These are phyloP conservation scores for Pezizomycotina sp. DNA, from an alignment of 2,329 filamentous ascomycete genomes.

Conservation along the genomic window DNA sequence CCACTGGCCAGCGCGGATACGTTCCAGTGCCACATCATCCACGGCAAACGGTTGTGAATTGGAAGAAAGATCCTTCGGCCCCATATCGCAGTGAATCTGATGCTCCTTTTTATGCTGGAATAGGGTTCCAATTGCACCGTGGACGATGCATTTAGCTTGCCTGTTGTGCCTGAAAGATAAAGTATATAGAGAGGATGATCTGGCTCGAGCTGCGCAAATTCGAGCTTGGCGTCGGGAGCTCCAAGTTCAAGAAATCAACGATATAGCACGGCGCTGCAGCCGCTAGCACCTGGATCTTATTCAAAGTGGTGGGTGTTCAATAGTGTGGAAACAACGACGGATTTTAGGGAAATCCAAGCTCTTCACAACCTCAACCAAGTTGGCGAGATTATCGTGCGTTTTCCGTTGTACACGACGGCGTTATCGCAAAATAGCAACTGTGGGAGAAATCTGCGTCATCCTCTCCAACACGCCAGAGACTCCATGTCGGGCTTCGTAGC, in stretches of 20 bases:
- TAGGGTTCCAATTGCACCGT: slow-evolving; percentile 75
- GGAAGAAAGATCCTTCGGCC: slow-evolving; percentile 26
- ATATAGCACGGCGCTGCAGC: slow-evolving; percentile 32
- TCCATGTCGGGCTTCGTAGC: slow-evolving; percentile 52
- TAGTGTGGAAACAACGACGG: slow-evolving; percentile 58
- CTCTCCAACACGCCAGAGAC: slow-evolving; percentile 54
- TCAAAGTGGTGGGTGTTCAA: slow-evolving; percentile 31
- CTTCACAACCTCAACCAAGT: slow-evolving; percentile 62
- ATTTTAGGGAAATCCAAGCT: slow-evolving; percentile 50
- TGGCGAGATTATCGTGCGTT: slow-evolving; percentile 65
- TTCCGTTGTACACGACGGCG: slow-evolving; percentile 77
- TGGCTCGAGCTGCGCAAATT: slow-evolving; percentile 62
- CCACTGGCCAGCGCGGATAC: slow-evolving; percentile 72
- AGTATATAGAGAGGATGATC: slow-evolving; percentile 87
- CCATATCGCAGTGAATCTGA: slow-evolving; percentile 67
- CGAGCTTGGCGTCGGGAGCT: slow-evolving; percentile 28
- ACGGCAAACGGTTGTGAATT: slow-evolving; percentile 25
- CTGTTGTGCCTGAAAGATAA: slow-evolving; percentile 83
- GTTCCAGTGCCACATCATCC: slow-evolving; percentile 99
- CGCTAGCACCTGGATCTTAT: slow-evolving; percentile 26
- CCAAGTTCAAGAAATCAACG: slow-evolving; percentile 31
- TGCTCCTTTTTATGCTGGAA: slow-evolving; percentile 97
- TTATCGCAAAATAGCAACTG: slow-evolving; percentile 75
- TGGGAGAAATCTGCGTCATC: slow-evolving; percentile 67
- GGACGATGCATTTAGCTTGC: slow-evolving; percentile 83